Percentiles rank a stretch among this genome's conserved stretches.
Conservation (phyloP, 148 eudicot genomes). For the Vaccinium corymbosum region DNA sequence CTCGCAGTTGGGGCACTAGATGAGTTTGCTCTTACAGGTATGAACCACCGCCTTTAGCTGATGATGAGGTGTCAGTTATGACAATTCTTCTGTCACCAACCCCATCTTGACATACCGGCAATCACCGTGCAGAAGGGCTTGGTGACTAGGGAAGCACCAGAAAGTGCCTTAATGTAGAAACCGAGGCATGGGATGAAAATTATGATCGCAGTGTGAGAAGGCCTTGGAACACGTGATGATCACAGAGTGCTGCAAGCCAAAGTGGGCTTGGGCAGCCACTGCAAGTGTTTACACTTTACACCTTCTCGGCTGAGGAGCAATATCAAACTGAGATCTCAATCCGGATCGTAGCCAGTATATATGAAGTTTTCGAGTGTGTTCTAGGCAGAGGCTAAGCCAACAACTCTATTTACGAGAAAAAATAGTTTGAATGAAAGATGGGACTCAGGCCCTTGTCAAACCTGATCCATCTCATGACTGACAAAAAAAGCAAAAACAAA, state of each 20-base stretch:
- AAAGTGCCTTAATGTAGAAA: slow-evolving; percentile 26
- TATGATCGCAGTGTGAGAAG: slow-evolving; percentile 38
- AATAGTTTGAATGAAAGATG: too few species aligned
- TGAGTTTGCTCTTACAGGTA: slow-evolving; percentile 46
- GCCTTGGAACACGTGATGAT: slow-evolving; percentile 32
- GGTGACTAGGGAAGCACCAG: slow-evolving; percentile 4
- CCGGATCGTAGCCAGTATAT: too few species aligned
- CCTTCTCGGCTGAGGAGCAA: slow-evolving; percentile 15
- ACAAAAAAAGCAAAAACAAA: too few species aligned
- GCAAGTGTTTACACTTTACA: slow-evolving; percentile 33
- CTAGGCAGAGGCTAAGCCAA: too few species aligned
- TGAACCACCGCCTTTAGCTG: slow-evolving; percentile 34
- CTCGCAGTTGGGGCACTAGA: slow-evolving; percentile 41
- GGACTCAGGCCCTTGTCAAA: too few species aligned
- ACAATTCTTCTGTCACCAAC: slow-evolving; percentile 25
- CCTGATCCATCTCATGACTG: too few species aligned
- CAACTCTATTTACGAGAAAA: too few species aligned
- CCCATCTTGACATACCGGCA: slow-evolving; percentile 10
- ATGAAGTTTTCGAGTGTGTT: too few species aligned
- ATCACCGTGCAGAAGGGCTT: background rate
- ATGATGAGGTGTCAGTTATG: slow-evolving; percentile 21
- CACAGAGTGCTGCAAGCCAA: slow-evolving; percentile 30
- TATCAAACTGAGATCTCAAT: slow-evolving; percentile 15
- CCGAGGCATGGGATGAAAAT: background rate
- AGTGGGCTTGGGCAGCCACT: slow-evolving; percentile 23